phyloP scores from a whole-genome alignment of 805 yeast species.

The Lipomyces sp. region DNA sequence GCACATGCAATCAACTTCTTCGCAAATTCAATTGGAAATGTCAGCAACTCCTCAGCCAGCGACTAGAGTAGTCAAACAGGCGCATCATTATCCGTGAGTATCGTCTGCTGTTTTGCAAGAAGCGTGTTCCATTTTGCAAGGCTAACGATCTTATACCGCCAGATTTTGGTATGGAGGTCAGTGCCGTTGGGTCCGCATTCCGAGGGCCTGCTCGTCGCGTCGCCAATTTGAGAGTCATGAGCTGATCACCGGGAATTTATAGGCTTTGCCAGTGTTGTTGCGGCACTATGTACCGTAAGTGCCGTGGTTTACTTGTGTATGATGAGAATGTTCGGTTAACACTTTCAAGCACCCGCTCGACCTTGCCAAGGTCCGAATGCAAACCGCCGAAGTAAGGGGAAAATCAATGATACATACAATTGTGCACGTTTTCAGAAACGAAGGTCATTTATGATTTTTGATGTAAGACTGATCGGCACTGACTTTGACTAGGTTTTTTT shows the following conservation, averaged over 20 bases:
- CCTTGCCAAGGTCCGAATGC: slow-evolving; percentile 83
- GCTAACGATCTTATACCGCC: slow-evolving; percentile 9
- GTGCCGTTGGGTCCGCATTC: slow-evolving; percentile 6
- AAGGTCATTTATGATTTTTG: slow-evolving; percentile 50
- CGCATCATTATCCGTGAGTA: slow-evolving; percentile 43
- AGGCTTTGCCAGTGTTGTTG: slow-evolving; percentile 47
- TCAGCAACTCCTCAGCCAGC: background rate
- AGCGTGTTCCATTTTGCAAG: background rate
- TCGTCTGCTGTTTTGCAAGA: background rate
- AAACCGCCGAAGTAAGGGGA: slow-evolving; percentile 73
- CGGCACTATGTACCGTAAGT: slow-evolving; percentile 46
- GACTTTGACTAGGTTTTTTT: slow-evolving; percentile 43
- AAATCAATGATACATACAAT: slow-evolving; percentile 67
- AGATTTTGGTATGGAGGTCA: slow-evolving; percentile 53
- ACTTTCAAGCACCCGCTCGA: slow-evolving; percentile 69
- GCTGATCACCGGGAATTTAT: background rate
- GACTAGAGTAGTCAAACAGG: background rate
- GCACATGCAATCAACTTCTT: too few relatives aligned
- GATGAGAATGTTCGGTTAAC: background rate
- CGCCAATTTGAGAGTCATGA: background rate
- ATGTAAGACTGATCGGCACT: background rate
- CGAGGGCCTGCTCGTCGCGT: background rate
- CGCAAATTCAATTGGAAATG: background rate
- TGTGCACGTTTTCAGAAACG: slow-evolving; percentile 60
- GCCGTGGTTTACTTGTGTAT: background rate